These are phyloP conservation scores for Curvularia spicifera DNA, from an alignment of 2,329 filamentous ascomycete genomes.

Conservation along the genomic window DNA sequence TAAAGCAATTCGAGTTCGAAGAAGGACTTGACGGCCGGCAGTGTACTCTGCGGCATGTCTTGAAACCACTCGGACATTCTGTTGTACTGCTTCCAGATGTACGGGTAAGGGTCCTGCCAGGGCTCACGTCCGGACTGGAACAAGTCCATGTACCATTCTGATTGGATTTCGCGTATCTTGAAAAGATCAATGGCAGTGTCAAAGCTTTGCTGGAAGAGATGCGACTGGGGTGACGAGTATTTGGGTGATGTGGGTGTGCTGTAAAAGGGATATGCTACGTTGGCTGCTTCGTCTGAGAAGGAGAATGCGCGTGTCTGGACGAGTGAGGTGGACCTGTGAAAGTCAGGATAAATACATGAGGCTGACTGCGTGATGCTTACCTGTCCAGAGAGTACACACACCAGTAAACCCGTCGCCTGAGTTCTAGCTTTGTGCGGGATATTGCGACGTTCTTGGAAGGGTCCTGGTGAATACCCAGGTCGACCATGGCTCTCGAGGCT, in stretches of 20 bases:
- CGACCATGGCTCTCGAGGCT: slow-evolving; percentile 83
- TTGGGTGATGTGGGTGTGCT: slow-evolving; percentile 45
- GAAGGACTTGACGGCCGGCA: slow-evolving; percentile 71
- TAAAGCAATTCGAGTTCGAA: slow-evolving; percentile 91
- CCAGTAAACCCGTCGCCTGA: slow-evolving; percentile 84
- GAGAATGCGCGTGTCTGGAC: slow-evolving; percentile 88
- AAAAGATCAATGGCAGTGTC: slow-evolving; percentile 80
- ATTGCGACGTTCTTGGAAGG: slow-evolving; percentile 73
- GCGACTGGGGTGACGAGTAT: slow-evolving; percentile 56
- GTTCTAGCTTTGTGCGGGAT: slow-evolving; percentile 73
- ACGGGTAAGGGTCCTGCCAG: slow-evolving; percentile 71
- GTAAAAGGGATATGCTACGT: slow-evolving; percentile 75
- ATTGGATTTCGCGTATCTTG: slow-evolving; percentile 83
- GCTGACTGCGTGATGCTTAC: slow-evolving; percentile 51
- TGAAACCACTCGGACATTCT: slow-evolving; percentile 83
- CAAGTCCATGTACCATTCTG: slow-evolving; percentile 85
- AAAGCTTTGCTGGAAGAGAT: slow-evolving; percentile 63
- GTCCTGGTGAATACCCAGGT: slow-evolving; percentile 92
- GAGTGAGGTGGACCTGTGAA: slow-evolving; percentile 78
- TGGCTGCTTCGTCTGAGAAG: slow-evolving; percentile 86
- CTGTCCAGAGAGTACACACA: slow-evolving; percentile 89
- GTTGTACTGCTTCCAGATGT: slow-evolving; percentile 77
- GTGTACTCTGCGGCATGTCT: slow-evolving; percentile 70
- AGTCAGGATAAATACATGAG: not conserved
- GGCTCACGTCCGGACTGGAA: slow-evolving; percentile 77